Conservation (phyloP, 495 filamentous ascomycete genomes). For the Aspergillus panamensis region DNA sequence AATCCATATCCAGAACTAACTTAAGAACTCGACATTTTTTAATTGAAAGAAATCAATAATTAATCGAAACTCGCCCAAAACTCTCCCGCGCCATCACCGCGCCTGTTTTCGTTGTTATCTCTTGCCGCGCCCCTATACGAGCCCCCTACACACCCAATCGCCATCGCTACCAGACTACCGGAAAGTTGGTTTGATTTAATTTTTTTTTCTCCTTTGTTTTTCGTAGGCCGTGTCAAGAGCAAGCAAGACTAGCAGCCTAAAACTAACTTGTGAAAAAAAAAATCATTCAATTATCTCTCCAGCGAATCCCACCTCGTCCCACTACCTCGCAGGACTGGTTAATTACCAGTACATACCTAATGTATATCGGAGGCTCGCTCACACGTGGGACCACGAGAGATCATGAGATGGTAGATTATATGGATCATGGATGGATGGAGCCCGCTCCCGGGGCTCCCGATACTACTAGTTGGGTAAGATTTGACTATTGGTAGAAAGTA, state of each 20-base stretch:
- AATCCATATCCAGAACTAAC: background rate
- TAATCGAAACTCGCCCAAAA: background rate
- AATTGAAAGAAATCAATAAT: background rate
- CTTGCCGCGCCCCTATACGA: background rate
- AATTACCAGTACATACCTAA: too few relatives aligned
- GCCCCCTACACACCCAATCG: constrained; percentile 9
- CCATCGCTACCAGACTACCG: constrained; percentile 6
- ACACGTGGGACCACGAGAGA: constrained; percentile 6
- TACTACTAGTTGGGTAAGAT: too few relatives aligned
- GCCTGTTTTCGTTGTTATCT: constrained; percentile 5
- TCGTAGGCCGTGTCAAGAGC: background rate
- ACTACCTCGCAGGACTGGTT: too few relatives aligned
- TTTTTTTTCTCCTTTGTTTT: constrained; percentile 4
- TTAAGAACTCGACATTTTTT: background rate
- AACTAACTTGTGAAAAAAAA: background rate
- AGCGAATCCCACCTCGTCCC: too few relatives aligned
- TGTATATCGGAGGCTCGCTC: too few relatives aligned
- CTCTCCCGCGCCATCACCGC: background rate
- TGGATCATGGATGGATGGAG: background rate
- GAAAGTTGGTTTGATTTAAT: background rate
- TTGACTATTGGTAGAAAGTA: background rate
- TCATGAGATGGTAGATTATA: background rate
- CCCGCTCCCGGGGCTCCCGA: constrained; percentile 3
- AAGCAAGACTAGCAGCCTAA: too few relatives aligned
- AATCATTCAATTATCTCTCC: background rate